Base-by-base conservation (phyloP, 768 basidiomycete genomes). In the Termitomyces sp. region DNA sequence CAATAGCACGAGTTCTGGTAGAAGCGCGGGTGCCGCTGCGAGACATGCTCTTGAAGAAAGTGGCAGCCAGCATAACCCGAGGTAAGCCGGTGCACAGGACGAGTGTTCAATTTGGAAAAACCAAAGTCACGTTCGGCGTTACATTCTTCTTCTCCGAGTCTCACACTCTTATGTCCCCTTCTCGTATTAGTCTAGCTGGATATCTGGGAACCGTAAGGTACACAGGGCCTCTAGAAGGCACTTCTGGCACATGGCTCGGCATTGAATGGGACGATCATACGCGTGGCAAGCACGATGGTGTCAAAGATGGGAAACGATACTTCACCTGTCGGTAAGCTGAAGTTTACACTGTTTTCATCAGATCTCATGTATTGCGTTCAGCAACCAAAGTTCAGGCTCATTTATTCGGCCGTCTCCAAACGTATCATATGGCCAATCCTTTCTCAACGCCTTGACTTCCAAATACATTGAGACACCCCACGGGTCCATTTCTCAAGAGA, bases 231-330 rank as follows among this genome's bases (percentile, higher is more conserved):
- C 84, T 95, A 20, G 73, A 82, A 18, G 79, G 79, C 14, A 84
- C 90, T 0, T 65, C 72, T 3, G 91, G 90, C 3, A 63, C 71
- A 13, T 98, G 95, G 95, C 78, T 94, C n/a, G 96, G 96, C n/a
- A 82, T 98, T 48, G 96, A 98, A 73, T 98, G 95, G 92, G 96
- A 98, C 67, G 87, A 93, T 65, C 80, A 86, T 20, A 59, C 69
- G 8, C 83, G 94, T 56, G 96, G 96, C 28, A 95, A 90, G 69
- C 94, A 98, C 68, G 84, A 89, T 63, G 96, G 96, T 6, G 68
- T 77, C 62, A 90, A 92, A 67, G 85, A 92, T 62, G 88, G 85
- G 48, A 81, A 77, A 60, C 79, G 76, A 41, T 94, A 96, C 71
- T 98, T 98, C 69, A 66, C 73, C 46, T 92, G 89, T 74, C 74